Evolutionary conservation across 805 yeast species (phyloP).

Genomic region (Schwanniomyces polymorphus): DNA sequence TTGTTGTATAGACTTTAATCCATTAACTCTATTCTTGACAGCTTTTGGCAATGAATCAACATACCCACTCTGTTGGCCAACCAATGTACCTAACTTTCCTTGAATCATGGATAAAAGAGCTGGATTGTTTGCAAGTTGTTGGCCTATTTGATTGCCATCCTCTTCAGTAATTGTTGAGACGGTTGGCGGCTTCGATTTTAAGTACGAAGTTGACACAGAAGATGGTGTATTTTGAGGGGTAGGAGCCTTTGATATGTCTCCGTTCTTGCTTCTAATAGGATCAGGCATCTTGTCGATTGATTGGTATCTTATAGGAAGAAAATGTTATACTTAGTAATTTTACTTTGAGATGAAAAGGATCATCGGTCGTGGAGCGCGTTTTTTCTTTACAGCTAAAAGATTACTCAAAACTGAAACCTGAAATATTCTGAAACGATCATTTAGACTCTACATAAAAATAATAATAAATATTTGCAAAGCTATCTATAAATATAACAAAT

Average conservation of each 20-base stretch:
- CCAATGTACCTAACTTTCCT: constrained; percentile 79
- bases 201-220: constrained; percentile 71
- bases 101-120: constrained; percentile 83
- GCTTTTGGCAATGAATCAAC: constrained; percentile 69
- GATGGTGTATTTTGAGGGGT: constrained; percentile 99
- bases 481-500: background rate
- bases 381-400: background rate
- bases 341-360: background rate
- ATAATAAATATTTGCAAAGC: background rate
- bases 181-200: constrained; percentile 60
- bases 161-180: constrained; percentile 72
- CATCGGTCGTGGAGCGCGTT: constrained; percentile 3
- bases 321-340: background rate
- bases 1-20: constrained; percentile 78
- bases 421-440: background rate
- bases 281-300: constrained; percentile 59
- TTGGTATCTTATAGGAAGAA: background rate
- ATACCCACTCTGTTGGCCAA: constrained; percentile 87
- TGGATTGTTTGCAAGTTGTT: constrained; percentile 72
- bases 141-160: constrained; percentile 40
- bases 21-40: constrained; percentile 76
- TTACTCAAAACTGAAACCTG: background rate
- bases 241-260: constrained; percentile 88
- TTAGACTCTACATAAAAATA: background rate
- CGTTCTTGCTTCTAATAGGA: constrained; percentile 72